Conservation (phyloP, 2,329 filamentous ascomycete genomes). For the Xylaria arbuscula region DNA sequence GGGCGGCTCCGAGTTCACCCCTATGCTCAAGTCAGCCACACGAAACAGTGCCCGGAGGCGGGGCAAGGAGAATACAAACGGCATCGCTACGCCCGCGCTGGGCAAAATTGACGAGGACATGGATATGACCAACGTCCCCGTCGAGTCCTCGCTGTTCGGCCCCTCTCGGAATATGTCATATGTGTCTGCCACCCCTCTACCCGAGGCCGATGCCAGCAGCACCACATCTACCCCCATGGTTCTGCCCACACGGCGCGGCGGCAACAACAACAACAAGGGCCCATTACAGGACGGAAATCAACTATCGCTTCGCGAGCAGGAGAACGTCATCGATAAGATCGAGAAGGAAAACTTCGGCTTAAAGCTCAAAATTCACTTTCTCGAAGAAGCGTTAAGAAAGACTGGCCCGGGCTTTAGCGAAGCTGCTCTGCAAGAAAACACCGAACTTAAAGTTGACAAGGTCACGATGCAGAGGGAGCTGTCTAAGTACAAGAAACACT, state of each 20-base stretch:
- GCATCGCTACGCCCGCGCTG: constrained; percentile 75
- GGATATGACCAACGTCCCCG: constrained; percentile 74
- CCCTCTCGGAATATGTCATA: constrained; percentile 73
- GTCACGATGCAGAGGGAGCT: constrained; percentile 91
- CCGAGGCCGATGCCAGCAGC: constrained; percentile 82
- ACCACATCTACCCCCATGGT: constrained; percentile 84
- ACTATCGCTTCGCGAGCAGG: constrained; percentile 91
- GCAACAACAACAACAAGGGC: constrained; percentile 62
- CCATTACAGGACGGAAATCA: constrained; percentile 88
- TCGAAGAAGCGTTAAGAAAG: constrained; percentile 90
- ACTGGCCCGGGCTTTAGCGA: constrained; percentile 91
- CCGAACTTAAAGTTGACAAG: constrained; percentile 90
- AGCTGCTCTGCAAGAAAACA: constrained; percentile 90
- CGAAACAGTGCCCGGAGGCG: constrained; percentile 74
- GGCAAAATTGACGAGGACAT: constrained; percentile 76
- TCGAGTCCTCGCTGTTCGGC: constrained; percentile 78
- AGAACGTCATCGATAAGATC: constrained; percentile 93
- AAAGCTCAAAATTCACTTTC: constrained; percentile 96
- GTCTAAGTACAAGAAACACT: constrained; percentile 84
- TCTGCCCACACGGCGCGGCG: constrained; percentile 71
- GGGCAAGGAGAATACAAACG: constrained; percentile 71
- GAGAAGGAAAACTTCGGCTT: constrained; percentile 98
- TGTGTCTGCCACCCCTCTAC: constrained; percentile 77
- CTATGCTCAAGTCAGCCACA: constrained; percentile 84
- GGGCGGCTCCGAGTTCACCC: constrained; percentile 87